Evolutionary conservation across 345 rosid species (phyloP).

Genomic region (Cardamine chenopodiifolia): DNA sequence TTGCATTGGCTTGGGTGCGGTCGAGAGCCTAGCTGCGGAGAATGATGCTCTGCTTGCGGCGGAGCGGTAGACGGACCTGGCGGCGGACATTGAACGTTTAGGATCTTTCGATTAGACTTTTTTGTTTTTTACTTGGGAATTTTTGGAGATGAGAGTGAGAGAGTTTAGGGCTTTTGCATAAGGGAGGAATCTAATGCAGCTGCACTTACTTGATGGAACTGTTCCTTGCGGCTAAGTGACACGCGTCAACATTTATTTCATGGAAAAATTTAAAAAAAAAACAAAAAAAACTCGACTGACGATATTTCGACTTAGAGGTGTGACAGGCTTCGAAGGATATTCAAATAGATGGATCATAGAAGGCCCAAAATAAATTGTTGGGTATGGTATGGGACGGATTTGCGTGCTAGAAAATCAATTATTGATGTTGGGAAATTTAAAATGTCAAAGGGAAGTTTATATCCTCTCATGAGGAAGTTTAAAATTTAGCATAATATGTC

Average conservation of each 20-base stretch:
- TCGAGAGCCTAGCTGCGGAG: slow-evolving; percentile 43
- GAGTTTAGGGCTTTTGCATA: slow-evolving; percentile 15
- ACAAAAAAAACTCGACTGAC: no score
- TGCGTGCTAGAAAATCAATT: background rate
- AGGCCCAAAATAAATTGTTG: background rate
- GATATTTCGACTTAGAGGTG: no score
- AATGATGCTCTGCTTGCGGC: slow-evolving; percentile 50
- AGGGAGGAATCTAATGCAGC: slow-evolving; percentile 29
- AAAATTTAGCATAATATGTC: background rate
- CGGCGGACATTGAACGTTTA: slow-evolving; percentile 62
- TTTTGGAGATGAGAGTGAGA: background rate
- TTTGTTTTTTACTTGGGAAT: background rate
- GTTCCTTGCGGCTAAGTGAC: background rate
- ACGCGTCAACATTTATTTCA: background rate
- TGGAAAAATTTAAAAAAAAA: background rate
- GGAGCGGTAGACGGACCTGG: slow-evolving; percentile 69
- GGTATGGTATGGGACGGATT: background rate
- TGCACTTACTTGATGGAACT: slow-evolving; percentile 7
- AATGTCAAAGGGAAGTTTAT: background rate
- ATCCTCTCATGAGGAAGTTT: background rate
- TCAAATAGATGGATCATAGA: background rate
- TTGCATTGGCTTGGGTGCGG: slow-evolving; percentile 49
- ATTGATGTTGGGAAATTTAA: background rate
- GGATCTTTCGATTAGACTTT: background rate
- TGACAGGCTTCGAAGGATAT: no score